These are phyloP conservation scores for Ceratobasidium papillatum DNA, from an alignment of 1,284 basidiomycete species.

Conservation along the genomic window DNA sequence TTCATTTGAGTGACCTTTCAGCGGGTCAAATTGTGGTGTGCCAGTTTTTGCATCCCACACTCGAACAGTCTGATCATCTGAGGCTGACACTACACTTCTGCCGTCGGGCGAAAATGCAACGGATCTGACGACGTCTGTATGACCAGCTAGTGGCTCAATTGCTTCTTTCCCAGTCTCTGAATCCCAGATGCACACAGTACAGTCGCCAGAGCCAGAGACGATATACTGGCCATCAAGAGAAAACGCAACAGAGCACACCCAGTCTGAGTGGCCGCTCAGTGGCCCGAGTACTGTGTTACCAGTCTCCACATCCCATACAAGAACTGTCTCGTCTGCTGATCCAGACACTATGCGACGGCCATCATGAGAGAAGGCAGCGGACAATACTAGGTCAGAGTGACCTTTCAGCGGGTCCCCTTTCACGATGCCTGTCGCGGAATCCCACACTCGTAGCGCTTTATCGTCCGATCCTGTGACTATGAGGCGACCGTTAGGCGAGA, in stretches of 20 bases:
- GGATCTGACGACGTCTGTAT: neutral
- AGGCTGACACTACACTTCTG: neutral
- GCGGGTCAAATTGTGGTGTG: neutral
- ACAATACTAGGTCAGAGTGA: neutral
- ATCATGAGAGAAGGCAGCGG: neutral
- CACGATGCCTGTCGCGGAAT: neutral
- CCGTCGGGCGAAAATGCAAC: neutral
- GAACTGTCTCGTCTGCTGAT: too few relatives aligned
- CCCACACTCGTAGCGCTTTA: neutral
- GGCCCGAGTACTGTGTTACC: too few relatives aligned
- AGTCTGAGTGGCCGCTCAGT: neutral
- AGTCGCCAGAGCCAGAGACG: too few relatives aligned
- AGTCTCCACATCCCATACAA: too few relatives aligned
- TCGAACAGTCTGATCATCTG: neutral
- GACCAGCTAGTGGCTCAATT: neutral
- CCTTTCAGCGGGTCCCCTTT: neutral
- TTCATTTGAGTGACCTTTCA: neutral
- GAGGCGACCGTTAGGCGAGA: neutral
- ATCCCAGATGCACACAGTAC: neutral
- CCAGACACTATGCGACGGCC: neutral
- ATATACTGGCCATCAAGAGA: neutral
- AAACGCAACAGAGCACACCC: neutral
- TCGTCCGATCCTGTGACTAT: neutral
- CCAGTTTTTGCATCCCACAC: slow-evolving; percentile 3
- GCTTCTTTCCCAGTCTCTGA: neutral